Base-by-base conservation (phyloP, 2,329 filamentous ascomycete species). In the Fusarium torulosum region DNA sequence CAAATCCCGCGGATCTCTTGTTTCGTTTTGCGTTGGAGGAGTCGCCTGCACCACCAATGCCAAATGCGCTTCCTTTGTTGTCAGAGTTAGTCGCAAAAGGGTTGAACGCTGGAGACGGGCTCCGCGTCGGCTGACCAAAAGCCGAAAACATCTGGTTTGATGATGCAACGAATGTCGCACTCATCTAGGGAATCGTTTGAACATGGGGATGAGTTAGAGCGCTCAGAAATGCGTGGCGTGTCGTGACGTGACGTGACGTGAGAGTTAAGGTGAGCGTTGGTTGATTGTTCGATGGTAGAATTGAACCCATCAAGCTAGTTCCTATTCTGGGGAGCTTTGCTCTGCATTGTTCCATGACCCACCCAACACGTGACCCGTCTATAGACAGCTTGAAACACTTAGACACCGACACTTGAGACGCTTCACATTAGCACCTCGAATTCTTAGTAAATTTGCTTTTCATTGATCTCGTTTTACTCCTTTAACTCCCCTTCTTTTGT, bases 141-240 rank as follows among this genome's bases (percentile, higher is more conserved):
- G 76, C 67, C 59, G 78, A 77, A 74, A 78, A 77, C 79, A 80
- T 80, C 72, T 75, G 73, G 72, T 67, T 75, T 71, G 78, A 79
- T 76, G 78, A 78, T 78, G 79, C 79, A 79, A 79, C 78, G 61
- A 63, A 65, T 70, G 78, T 79, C 77, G 78, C 79, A 77, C 72
- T 76, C 78, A 79, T 74, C 77, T 71, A 70, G 58, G 63, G 55
- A 66, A 62, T 73, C 64, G 73, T 73, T 74, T 73, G 72, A 67
- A 72, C 78, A 80, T 80, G 72, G 65, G 70, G 66, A 64, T 66
- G 31, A 63, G 41, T 65, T 53, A 33, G 43, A 68, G 60, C 47
- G 57, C 64, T 64, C 47, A n/a, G 45, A 55, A 49, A 53, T 67
- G 56, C 53, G 59, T 62, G 53, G 51, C 41, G 51, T 59, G 31